Evolutionary conservation across 2,329 filamentous ascomycete genomes (phyloP), one percentile per base, ranked within the genome.

Genomic region (Rhynchosporium secalis): DNA sequence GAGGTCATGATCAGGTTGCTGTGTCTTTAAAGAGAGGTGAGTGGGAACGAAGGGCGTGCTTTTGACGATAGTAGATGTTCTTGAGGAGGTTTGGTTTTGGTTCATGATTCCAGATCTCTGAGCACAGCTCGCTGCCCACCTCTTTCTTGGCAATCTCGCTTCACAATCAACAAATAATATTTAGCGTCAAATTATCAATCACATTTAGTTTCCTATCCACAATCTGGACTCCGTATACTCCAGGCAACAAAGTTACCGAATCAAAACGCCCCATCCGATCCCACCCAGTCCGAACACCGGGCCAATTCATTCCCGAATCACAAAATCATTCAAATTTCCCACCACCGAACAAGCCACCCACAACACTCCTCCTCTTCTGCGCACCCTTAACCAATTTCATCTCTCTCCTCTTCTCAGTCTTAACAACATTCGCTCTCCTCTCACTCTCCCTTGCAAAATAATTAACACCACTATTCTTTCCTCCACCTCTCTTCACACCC

Each of bases 381-480:
- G 81, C 85, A 0, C 83, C 84, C 72, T 80, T 81, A 60, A 79
- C 79, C 77, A 83, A 84, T 74, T 76, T 83, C 72, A 80, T 80
- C 76, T 86, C 81, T 64, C 85, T 78, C 71, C 82, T 78, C 71
- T 79, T 79, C 76, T 87, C 85, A 54, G 75, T 81, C 75, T 87
- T 82, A 38, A 80, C 78, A 56, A 87, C 72, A 64, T 79, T 79
- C 13, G 82, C 82, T 56, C 78, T 76, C 58, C 83, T 77, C 73
- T 87, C 85, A 58, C 76, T 85, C 74, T 86, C 84, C 33, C 84
- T 76, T 8, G 83, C 83, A 61, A 87, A 84, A 64, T 81, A 84
- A 70, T 84, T 83, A 63, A 88, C 77, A 26, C 85, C 85, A 33
- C 83, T 86, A 69, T 78, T 78, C 78, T 85, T 86, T 60, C 82